Evolutionary conservation across 768 basidiomycete genomes (phyloP), one percentile per base, ranked within the genome.

Genomic region (Leccinum sublutescens): DNA sequence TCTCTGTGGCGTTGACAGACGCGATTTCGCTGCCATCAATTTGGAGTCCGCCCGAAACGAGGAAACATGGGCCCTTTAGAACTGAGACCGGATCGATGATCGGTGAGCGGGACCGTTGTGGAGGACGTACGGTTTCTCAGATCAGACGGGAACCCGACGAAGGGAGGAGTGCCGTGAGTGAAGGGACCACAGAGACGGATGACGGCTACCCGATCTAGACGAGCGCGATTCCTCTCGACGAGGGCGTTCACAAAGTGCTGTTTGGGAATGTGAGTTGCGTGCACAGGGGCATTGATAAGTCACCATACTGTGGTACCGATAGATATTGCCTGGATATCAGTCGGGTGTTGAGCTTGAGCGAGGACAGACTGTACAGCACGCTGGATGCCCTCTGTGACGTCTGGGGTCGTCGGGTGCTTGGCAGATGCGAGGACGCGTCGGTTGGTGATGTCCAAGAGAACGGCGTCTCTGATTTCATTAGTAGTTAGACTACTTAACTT

Each of bases 131-230:
- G 25, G 1, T 47, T 9, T 54, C 70, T 68, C 17, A 80, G 56
- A 19, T 72, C 74, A 25, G 52, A 66, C 1, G 78, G 84, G 62
- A 83, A 85, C 19, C 80, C 80, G 15, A 80, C 74, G 60, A 83
- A 85, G 0, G 86, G 81, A 11, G 85, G 86, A 17, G 78, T 78
- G 34, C 83, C 82, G n/a, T 70, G 74, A 2, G 83, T 83, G 68
- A 83, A 86, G 0, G 83, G 83, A 4, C 81, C 83, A 50, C 83
- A 85, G 7, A 88, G 76, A 56, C 87, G 80, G 51, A 88, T 77
- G 38, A 88, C 85, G 0, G 85, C 87, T 0, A 88, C 86, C 50
- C 80, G 80, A 49, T 79, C 77, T 14, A 88, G 71, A n/a, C 81
- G 76, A 3, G 77, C 61, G 5, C 79, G 71, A 67, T 87, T 81